Percentiles rank a stretch among this genome's conserved stretches.
phyloP scores from a whole-genome alignment of 106 monocot species.

The Acanthochlamys bracteata region DNA sequence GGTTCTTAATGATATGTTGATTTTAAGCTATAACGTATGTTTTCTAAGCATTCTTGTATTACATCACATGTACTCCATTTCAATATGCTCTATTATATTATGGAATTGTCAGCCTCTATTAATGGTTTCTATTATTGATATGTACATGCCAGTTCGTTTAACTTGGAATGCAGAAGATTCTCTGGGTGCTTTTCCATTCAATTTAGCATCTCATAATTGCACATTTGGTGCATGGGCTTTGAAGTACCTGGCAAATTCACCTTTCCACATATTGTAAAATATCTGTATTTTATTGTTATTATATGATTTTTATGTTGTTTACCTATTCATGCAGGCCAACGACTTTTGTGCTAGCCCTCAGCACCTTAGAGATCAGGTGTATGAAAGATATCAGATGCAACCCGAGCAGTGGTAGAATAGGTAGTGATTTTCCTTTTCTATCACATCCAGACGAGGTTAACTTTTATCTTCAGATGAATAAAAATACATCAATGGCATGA shows the following conservation, averaged over 20 bases:
- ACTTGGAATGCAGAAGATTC: too few species aligned
- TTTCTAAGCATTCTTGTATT: too few species aligned
- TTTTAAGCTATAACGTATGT: too few species aligned
- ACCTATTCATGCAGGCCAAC: constrained; percentile 53
- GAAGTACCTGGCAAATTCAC: too few species aligned
- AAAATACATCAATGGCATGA: background rate
- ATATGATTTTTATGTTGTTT: background rate
- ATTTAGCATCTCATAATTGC: background rate
- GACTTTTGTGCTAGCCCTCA: constrained; percentile 88
- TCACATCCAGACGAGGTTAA: constrained; percentile 97
- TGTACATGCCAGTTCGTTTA: too few species aligned
- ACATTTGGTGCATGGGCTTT: background rate
- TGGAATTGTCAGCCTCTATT: too few species aligned
- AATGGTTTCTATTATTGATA: too few species aligned
- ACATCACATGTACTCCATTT: too few species aligned
- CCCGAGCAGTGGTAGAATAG: constrained; percentile 64
- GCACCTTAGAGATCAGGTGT: constrained; percentile 69
- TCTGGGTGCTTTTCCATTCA: too few species aligned
- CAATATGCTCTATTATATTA: too few species aligned
- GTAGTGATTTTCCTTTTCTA: constrained; percentile 96
- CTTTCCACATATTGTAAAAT: background rate
- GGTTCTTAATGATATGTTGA: too few species aligned
- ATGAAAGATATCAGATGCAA: constrained; percentile 81
- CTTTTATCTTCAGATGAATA: constrained; percentile 81
- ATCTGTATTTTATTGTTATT: background rate